Conservation (phyloP, 768 basidiomycete genomes). For the Suillus subalutaceus region DNA sequence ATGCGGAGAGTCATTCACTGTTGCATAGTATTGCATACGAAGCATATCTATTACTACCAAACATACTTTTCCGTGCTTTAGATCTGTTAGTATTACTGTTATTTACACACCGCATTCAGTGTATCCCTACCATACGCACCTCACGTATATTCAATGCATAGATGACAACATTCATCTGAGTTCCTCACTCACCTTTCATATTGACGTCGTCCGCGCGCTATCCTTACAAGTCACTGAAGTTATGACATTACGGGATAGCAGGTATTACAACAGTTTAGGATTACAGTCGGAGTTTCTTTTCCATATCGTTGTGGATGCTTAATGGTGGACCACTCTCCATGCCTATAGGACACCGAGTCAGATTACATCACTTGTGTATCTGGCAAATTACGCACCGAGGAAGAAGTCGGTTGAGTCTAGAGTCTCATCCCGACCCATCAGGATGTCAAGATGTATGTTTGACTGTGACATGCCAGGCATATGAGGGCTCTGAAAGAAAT, state of each 20-base stretch:
- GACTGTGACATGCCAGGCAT: conserved; percentile 65
- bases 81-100: conserved; percentile 8
- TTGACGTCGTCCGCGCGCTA: background rate
- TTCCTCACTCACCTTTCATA: background rate
- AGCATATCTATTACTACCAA: conserved; percentile 14
- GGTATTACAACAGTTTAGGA: conserved; percentile 15
- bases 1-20: conserved; percentile 90
- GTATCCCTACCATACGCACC: conserved; percentile 33
- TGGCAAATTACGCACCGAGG: conserved; percentile 52
- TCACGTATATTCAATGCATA: conserved; percentile 16
- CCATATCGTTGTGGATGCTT: conserved; percentile 69
- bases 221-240: background rate
- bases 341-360: conserved; percentile 39
- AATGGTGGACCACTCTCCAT: conserved; percentile 51
- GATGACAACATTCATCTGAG: conserved; percentile 5
- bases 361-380: conserved; percentile 5
- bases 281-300: conserved; percentile 57
- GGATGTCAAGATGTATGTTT: conserved; percentile 89
- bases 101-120: conserved; percentile 14
- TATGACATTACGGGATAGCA: background rate
- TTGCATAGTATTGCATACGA: conserved; percentile 33
- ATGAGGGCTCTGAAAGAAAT: conserved; percentile 55
- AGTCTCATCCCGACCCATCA: conserved; percentile 90
- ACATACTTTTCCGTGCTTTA: conserved; percentile 6
- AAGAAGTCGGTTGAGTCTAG: conserved; percentile 83